Conservation (phyloP, 192 early-diverging fungal genomes). For the Coemansia sp. region DNA sequence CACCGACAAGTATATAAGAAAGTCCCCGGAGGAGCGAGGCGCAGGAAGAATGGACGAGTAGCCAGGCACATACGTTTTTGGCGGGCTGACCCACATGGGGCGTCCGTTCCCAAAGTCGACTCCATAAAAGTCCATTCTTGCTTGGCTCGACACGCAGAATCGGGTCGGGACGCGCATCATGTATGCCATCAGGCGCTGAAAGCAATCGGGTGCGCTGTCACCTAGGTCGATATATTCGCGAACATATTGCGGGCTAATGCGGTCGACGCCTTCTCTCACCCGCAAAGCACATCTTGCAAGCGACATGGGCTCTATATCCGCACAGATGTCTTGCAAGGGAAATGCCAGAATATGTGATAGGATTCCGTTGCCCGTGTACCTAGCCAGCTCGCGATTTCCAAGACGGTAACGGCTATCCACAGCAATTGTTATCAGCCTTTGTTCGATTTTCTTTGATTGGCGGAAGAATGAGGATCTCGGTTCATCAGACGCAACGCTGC, state of each 20-base stretch:
- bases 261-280: background rate
- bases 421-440: constrained; percentile 8
- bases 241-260: constrained; percentile 1
- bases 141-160: constrained; percentile 21
- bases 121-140: constrained; percentile 16
- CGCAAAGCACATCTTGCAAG: constrained; percentile 10
- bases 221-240: background rate
- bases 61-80: constrained; percentile 5
- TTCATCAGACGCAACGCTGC: background rate
- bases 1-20: background rate
- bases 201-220: background rate
- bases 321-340: background rate
- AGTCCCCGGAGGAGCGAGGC: background rate
- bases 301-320: background rate
- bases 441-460: background rate
- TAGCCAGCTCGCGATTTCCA: background rate
- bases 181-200: constrained; percentile 10
- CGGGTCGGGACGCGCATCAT: background rate
- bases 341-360: background rate
- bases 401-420: constrained; percentile 19
- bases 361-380: background rate
- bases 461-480: background rate
- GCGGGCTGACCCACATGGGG: constrained; percentile 22
- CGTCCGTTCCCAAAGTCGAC: constrained; percentile 27
- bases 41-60: constrained; percentile 1